phyloP scores from a whole-genome alignment of 176 grass and related monocot species.

The Hordeum marinum region DNA sequence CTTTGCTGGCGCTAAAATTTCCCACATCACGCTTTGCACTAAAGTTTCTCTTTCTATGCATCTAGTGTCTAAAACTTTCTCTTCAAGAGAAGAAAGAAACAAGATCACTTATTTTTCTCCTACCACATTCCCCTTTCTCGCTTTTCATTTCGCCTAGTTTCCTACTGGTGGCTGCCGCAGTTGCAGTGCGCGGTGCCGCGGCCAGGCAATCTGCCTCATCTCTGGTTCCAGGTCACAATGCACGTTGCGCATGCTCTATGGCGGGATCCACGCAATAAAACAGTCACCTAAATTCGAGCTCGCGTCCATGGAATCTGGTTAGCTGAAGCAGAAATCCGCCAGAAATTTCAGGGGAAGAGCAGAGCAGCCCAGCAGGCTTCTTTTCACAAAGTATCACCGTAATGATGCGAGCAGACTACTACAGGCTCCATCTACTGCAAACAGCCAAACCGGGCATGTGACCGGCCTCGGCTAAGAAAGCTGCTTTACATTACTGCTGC shows the following conservation, averaged over 20 bases:
- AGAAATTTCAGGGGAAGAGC: not conserved
- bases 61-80: not conserved
- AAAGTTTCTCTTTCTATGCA: not conserved
- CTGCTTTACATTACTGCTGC: not conserved
- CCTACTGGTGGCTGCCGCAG: not conserved
- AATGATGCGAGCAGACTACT: not conserved
- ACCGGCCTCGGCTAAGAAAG: not conserved
- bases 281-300: not conserved
- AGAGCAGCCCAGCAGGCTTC: not conserved
- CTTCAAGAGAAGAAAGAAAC: not conserved
- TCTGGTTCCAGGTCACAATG: not conserved
- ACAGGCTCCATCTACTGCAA: not conserved
- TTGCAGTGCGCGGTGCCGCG: not conserved
- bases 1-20: not conserved
- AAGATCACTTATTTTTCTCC: not conserved
- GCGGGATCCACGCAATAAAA: not conserved
- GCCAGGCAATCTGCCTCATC: not conserved
- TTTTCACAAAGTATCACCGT: not conserved
- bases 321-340: not conserved
- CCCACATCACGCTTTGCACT: not conserved
- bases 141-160: not conserved
- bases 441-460: not conserved
- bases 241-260: not conserved
- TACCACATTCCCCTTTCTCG: not conserved
- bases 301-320: not conserved